Evolutionary conservation across 2,329 filamentous ascomycete genomes (phyloP).

Genomic region (Beauveria sp.): DNA sequence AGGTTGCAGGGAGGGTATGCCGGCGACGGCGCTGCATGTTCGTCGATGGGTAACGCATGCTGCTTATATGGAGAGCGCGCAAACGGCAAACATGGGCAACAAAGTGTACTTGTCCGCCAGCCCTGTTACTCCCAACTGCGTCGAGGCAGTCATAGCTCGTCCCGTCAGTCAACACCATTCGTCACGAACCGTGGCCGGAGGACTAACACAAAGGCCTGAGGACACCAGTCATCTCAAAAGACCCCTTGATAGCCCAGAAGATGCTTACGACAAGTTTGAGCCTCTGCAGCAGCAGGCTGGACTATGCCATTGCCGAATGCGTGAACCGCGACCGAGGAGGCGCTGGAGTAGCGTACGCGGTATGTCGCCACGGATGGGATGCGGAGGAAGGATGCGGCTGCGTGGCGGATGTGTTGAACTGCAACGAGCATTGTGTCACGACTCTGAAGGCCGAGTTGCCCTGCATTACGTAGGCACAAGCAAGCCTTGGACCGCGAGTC

Average conservation of each 20-base stretch:
- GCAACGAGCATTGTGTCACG: not conserved
- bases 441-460: not conserved
- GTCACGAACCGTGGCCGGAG: not conserved
- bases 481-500: not conserved
- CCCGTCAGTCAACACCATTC: not conserved
- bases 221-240: not conserved
- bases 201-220: conserved; percentile 1
- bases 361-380: not conserved
- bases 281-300: conserved; percentile 3
- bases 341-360: not conserved
- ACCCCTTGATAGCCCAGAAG: not conserved
- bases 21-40: not conserved
- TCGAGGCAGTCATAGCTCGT: not conserved
- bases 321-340: not conserved
- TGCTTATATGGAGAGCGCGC: not conserved
- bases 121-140: not conserved
- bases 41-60: not conserved
- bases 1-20: conserved; percentile 1
- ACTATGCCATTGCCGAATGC: not conserved
- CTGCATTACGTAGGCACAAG: not conserved
- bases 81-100: not conserved
- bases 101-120: not conserved
- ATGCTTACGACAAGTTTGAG: conserved; percentile 6
- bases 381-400: not conserved
- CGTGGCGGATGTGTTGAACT: not conserved